A percentile compares a stretch with the other conserved stretches of the same genome.
Evolutionary conservation across 2,329 filamentous ascomycete species (phyloP).

Genomic region (Alternaria triticina): DNA sequence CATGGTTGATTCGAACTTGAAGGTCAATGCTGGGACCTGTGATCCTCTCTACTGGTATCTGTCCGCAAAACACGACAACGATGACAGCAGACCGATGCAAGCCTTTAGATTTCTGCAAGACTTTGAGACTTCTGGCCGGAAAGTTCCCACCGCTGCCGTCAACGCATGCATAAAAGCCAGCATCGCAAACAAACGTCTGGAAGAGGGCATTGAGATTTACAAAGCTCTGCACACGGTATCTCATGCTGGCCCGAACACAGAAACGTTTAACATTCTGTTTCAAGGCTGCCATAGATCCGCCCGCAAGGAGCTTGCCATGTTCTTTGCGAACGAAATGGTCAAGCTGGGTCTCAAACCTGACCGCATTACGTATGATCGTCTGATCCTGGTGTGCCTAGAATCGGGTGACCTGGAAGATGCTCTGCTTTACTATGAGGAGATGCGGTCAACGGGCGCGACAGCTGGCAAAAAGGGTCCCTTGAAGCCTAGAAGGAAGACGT

Average conservation of each 20-base stretch:
- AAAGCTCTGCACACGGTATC: constrained; percentile 64
- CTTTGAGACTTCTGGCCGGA: constrained; percentile 58
- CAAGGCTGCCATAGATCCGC: constrained; percentile 52
- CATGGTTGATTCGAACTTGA: constrained; percentile 70
- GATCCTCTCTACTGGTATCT: constrained; percentile 67
- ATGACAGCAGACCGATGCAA: constrained; percentile 52
- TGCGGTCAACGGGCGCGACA: constrained; percentile 41
- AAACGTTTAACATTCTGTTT: constrained; percentile 69
- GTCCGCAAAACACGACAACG: constrained; percentile 50
- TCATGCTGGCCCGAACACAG: constrained; percentile 52
- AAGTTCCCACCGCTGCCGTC: constrained; percentile 59
- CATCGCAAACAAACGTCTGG: constrained; percentile 52
- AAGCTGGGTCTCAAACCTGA: constrained; percentile 62
- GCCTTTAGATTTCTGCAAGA: constrained; percentile 64
- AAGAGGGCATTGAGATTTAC: constrained; percentile 65
- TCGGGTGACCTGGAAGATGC: constrained; percentile 52
- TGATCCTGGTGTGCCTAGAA: constrained; percentile 63
- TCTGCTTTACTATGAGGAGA: constrained; percentile 59
- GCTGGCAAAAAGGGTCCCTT: constrained; percentile 7
- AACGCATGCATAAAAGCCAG: constrained; percentile 62
- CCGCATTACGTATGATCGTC: constrained; percentile 65
- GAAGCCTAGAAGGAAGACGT: constrained; percentile 25
- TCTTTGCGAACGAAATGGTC: constrained; percentile 67
- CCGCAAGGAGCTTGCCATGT: constrained; percentile 64
- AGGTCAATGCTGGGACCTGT: constrained; percentile 66